Conservation (phyloP, 768 basidiomycete species). For the Auricularia heimuer region DNA sequence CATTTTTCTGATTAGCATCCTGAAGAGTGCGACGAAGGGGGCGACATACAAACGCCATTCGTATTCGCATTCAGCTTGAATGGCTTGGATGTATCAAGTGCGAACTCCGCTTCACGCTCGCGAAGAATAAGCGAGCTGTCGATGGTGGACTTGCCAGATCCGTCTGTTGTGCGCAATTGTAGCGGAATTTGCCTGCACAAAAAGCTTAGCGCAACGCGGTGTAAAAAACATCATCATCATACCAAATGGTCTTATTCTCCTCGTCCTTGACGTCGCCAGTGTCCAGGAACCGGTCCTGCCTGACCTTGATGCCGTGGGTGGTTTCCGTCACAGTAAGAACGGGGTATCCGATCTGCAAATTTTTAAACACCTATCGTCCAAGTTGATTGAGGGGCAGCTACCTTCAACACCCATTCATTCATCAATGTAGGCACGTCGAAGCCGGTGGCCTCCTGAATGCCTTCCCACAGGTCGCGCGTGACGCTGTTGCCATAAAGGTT, state of each 20-base stretch:
- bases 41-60: slow-evolving; percentile 70
- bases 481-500: slow-evolving; percentile 78
- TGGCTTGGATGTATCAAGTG: slow-evolving; percentile 60
- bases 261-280: slow-evolving; percentile 68
- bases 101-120: slow-evolving; percentile 55
- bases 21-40: neutral
- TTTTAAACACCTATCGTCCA: neutral
- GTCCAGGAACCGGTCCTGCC: slow-evolving; percentile 88
- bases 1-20: neutral
- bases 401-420: slow-evolving; percentile 87
- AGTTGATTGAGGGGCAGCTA: slow-evolving; percentile 13
- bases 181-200: slow-evolving; percentile 67
- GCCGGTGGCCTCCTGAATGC: slow-evolving; percentile 64
- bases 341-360: slow-evolving; percentile 65
- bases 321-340: slow-evolving; percentile 79
- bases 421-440: slow-evolving; percentile 70
- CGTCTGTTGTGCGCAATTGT: slow-evolving; percentile 52
- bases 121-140: slow-evolving; percentile 57
- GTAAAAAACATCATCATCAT: neutral
- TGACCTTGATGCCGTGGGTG: slow-evolving; percentile 58
- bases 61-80: slow-evolving; percentile 92
- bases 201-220: neutral
- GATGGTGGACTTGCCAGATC: slow-evolving; percentile 44
- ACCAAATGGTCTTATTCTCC: slow-evolving; percentile 88
- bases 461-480: slow-evolving; percentile 81